A percentile compares a stretch with the other conserved stretches of the same genome.
Evolutionary conservation across 2,329 filamentous ascomycete species (phyloP).

Genomic region (Xylaria sp.): DNA sequence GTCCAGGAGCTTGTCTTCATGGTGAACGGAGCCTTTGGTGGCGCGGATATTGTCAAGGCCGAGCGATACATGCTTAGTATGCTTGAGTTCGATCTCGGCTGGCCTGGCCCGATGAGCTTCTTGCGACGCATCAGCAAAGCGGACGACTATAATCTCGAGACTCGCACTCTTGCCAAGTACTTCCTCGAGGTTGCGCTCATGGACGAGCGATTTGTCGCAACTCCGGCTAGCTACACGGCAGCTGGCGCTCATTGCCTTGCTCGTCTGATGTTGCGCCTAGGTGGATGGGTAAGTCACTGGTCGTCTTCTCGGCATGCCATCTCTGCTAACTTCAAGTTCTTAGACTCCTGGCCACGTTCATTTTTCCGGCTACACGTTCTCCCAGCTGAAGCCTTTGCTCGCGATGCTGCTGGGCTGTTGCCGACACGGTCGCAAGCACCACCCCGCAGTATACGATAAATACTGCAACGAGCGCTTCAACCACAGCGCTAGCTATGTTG

Average conservation of each 20-base stretch:
- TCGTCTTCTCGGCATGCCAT: neutral
- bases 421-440: constrained; percentile 72
- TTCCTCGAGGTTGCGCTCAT: constrained; percentile 95
- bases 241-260: constrained; percentile 91
- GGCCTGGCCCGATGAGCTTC: constrained; percentile 99
- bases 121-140: constrained; percentile 95
- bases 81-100: constrained; percentile 91
- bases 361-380: constrained; percentile 89
- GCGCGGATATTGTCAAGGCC: constrained; percentile 91
- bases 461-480: constrained; percentile 86
- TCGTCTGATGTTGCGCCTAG: constrained; percentile 82
- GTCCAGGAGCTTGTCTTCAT: constrained; percentile 96
- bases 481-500: constrained; percentile 73
- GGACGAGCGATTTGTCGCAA: constrained; percentile 94
- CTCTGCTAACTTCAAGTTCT: constrained; percentile 27
- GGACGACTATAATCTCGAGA: constrained; percentile 95
- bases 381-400: constrained; percentile 73
- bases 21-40: constrained; percentile 87
- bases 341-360: constrained; percentile 78
- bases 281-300: constrained; percentile 71
- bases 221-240: constrained; percentile 82
- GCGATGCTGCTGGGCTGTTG: constrained; percentile 82
- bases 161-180: constrained; percentile 92
- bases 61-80: constrained; percentile 98
- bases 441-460: constrained; percentile 84